These are phyloP conservation scores for Ophiostoma tasmaniense DNA, from an alignment of 2,329 filamentous ascomycete species.

Conservation along the genomic window DNA sequence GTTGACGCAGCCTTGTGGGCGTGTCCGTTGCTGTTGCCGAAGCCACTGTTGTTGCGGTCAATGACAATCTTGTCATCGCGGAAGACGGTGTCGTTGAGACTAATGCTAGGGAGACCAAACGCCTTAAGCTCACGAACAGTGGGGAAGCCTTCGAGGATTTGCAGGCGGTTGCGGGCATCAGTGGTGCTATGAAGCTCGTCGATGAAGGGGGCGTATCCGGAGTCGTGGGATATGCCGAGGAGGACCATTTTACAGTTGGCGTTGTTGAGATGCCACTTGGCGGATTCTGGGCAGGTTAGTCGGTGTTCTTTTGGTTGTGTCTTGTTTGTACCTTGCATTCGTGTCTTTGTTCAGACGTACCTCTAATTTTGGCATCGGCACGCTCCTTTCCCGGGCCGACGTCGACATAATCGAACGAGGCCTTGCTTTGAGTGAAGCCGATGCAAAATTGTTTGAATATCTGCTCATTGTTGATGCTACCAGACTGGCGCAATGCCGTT, in stretches of 20 bases:
- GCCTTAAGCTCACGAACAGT: slow-evolving; percentile 38
- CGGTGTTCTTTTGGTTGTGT: not conserved
- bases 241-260: slow-evolving; percentile 54
- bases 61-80: slow-evolving; percentile 44
- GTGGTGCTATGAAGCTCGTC: slow-evolving; percentile 44
- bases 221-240: slow-evolving; percentile 54
- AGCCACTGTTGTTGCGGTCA: slow-evolving; percentile 19
- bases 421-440: slow-evolving; percentile 51
- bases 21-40: not conserved
- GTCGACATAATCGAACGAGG: slow-evolving; percentile 56
- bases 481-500: slow-evolving; percentile 42
- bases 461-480: slow-evolving; percentile 35
- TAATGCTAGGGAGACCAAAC: slow-evolving; percentile 39
- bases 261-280: slow-evolving; percentile 51
- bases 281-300: slow-evolving; percentile 33
- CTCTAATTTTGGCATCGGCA: slow-evolving; percentile 47
- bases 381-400: slow-evolving; percentile 51
- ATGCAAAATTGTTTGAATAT: slow-evolving; percentile 48
- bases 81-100: slow-evolving; percentile 41
- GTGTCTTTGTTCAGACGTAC: not conserved
- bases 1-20: not conserved
- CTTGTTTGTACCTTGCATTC: not conserved
- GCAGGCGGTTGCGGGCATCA: slow-evolving; percentile 36
- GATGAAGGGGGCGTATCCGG: slow-evolving; percentile 51
- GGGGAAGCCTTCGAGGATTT: slow-evolving; percentile 46